Conservation (phyloP, 345 rosid genomes). For the Excoecaria cochinchinensis region DNA sequence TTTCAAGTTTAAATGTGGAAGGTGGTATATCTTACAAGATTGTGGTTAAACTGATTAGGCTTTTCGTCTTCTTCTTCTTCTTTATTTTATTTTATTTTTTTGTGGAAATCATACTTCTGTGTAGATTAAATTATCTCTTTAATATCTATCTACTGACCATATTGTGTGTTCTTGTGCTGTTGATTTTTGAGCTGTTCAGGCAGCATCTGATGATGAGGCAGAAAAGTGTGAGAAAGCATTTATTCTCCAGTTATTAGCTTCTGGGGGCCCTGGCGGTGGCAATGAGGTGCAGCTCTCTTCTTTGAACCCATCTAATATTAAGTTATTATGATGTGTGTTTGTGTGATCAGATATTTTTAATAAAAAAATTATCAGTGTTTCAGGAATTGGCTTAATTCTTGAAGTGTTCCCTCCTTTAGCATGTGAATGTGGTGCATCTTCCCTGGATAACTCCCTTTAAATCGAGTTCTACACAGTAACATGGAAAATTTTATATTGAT, state of each 20-base stretch:
- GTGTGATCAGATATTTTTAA: not conserved
- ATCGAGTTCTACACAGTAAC: not conserved
- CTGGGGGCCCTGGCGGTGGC: conserved; percentile 38
- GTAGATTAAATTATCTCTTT: not conserved
- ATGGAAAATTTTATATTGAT: not conserved
- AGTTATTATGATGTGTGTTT: not conserved
- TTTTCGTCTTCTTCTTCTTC: not conserved
- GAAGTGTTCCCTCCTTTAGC: not conserved
- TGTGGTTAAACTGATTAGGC: not conserved
- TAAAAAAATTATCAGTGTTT: too few relatives aligned
- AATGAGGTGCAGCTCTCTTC: conserved; percentile 56
- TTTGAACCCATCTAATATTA: conserved; percentile 3
- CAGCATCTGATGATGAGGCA: conserved; percentile 65
- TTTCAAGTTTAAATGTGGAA: not conserved
- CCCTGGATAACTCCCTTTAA: not conserved
- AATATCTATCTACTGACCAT: not conserved
- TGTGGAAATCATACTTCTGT: not conserved
- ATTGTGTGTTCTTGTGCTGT: conserved; percentile 14
- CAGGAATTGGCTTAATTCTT: not conserved
- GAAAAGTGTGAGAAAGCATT: conserved; percentile 84
- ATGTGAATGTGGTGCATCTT: not conserved
- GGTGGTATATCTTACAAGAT: not conserved
- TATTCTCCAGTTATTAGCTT: conserved; percentile 66
- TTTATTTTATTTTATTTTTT: not conserved
- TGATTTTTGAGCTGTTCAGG: conserved; percentile 42